These are phyloP conservation scores for Fomitopsis serialis DNA, from an alignment of 768 basidiomycete species.

Conservation along the genomic window DNA sequence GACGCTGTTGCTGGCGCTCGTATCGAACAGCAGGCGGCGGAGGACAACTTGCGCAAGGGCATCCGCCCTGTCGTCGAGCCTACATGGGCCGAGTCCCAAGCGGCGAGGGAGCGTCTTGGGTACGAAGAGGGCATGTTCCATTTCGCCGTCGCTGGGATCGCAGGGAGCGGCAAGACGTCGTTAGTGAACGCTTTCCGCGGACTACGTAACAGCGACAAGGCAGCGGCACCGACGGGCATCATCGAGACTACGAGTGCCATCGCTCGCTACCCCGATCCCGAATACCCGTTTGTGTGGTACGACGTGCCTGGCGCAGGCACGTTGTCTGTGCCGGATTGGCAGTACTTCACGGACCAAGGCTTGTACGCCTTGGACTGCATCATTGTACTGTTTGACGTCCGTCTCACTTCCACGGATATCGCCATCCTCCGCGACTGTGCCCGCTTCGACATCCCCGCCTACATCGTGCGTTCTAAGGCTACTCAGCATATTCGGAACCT, in stretches of 20 bases:
- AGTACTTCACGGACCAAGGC: constrained; percentile 2
- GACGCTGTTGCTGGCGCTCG: neutral
- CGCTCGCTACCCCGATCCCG: neutral
- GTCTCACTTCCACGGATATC: neutral
- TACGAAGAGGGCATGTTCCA: neutral
- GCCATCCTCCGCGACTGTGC: neutral
- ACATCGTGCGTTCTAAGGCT: neutral
- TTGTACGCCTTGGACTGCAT: constrained; percentile 2
- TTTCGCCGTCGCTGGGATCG: neutral
- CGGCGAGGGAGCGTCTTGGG: neutral
- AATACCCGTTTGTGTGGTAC: neutral
- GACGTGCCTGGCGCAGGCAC: constrained; percentile 3
- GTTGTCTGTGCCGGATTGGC: constrained; percentile 1
- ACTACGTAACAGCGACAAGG: neutral
- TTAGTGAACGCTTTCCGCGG: constrained; percentile 3
- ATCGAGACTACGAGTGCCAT: neutral
- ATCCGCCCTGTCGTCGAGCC: neutral
- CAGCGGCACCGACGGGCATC: neutral
- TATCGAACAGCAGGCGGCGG: neutral
- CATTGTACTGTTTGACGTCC: neutral
- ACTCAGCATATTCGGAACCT: neutral
- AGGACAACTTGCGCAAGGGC: neutral
- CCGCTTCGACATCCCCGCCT: neutral
- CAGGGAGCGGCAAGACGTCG: constrained; percentile 2
- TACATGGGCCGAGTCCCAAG: neutral